phyloP scores from a whole-genome alignment of 1,284 basidiomycete genomes.

The Puccinia brachypodii region DNA sequence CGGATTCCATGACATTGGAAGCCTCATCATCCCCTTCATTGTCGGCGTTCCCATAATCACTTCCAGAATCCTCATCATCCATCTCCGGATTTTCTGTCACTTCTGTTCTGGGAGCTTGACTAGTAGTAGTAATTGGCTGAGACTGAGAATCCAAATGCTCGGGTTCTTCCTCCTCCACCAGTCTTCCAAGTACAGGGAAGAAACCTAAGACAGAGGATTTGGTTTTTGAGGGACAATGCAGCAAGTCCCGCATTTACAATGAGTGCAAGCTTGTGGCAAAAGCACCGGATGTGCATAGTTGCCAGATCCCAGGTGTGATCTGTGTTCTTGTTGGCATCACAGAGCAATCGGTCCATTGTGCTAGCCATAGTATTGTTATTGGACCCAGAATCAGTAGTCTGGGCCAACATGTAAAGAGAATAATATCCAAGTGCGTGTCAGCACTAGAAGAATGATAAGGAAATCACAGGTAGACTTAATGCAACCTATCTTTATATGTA shows the following conservation, averaged over 20 bases:
- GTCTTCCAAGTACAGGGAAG: neutral
- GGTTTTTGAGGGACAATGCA: too few relatives aligned
- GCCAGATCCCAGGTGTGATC: neutral
- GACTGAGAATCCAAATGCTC: too few relatives aligned
- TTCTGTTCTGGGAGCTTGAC: neutral
- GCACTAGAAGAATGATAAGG: too few relatives aligned
- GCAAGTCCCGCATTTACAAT: neutral
- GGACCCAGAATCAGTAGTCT: too few relatives aligned
- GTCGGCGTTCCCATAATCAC: neutral
- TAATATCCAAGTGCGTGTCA: too few relatives aligned
- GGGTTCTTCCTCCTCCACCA: neutral
- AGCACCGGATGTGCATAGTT: neutral
- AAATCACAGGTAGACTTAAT: too few relatives aligned
- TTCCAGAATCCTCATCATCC: neutral
- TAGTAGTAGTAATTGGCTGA: neutral
- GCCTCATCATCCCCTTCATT: slow-evolving; percentile 13
- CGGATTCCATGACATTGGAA: too few relatives aligned
- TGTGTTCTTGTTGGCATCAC: neutral
- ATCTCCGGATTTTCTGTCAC: neutral
- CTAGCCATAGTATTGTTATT: too few relatives aligned
- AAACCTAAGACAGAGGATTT: neutral
- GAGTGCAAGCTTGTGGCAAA: slow-evolving; percentile 1
- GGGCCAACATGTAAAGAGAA: too few relatives aligned
- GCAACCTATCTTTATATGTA: too few relatives aligned
- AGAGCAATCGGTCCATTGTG: neutral